Conservation (phyloP, 1,284 basidiomycete genomes). For the Leccinum cinnamomeum region DNA sequence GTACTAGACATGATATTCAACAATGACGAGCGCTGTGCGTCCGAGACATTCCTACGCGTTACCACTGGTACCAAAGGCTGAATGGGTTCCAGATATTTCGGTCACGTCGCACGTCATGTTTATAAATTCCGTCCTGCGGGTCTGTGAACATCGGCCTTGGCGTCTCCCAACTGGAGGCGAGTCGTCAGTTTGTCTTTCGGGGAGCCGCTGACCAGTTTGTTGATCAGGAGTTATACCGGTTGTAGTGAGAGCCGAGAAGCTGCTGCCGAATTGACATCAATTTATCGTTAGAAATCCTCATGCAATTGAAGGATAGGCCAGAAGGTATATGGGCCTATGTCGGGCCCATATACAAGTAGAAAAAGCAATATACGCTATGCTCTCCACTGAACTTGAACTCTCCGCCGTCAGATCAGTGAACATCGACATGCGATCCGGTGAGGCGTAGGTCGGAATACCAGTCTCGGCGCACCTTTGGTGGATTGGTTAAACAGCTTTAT, state of each 20-base stretch:
- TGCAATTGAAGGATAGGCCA: not conserved
- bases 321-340: not conserved
- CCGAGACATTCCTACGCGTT: not conserved
- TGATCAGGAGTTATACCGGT: conserved; percentile 29
- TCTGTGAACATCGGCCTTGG: conserved; percentile 45
- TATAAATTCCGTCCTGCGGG: conserved; percentile 52
- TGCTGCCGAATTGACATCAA: not conserved
- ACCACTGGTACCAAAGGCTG: not conserved
- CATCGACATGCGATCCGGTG: conserved; percentile 46
- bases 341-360: not conserved
- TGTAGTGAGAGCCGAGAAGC: conserved; percentile 18
- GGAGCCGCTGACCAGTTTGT: not conserved
- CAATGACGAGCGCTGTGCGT: conserved; percentile 49
- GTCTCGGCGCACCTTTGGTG: too few species aligned
- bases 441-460: conserved; percentile 36
- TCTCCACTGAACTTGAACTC: conserved; percentile 54
- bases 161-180: conserved; percentile 62
- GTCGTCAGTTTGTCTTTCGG: conserved; percentile 14
- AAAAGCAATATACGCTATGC: conserved; percentile 35
- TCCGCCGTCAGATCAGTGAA: conserved; percentile 50
- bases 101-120: conserved; percentile 65
- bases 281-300: not conserved
- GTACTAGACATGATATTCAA: conserved; percentile 70
- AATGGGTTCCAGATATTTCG: conserved; percentile 50
- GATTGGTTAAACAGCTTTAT: too few species aligned